Base-by-base conservation (phyloP, 176 grass and related monocot species). In the Oryza glumipatula region DNA sequence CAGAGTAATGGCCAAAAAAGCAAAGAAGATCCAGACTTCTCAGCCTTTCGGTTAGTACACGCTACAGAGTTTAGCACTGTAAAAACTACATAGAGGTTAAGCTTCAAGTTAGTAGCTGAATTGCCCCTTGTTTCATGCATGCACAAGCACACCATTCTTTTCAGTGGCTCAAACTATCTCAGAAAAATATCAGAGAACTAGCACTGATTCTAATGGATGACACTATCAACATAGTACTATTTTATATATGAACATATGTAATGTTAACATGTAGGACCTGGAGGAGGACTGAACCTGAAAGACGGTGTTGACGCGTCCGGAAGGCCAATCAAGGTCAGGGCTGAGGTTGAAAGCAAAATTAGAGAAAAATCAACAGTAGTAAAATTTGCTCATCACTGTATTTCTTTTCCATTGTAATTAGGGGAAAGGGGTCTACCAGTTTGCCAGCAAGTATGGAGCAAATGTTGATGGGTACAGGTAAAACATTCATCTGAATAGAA, bases 351-450 rank as follows among this genome's bases (percentile, higher is more conserved):
- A 51, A 5, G 60, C 7, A 56, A 16, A 88, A 74, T 17, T 24
- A 22, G 4, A 14, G 69, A 41, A 74, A 69, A 69, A 58, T 63
- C 9, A 67, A 3, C 32, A 63, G 36, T 21, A 22, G 52, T 78
- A 13, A 4, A 9, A 23, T 68, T 11, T 8, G 0, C 4, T 30
- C 6, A 7, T 68, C 12, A 79, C 3, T 73, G 44, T 69, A 72
- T 41, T 8, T 24, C 71, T 72, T 81, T 77, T 74, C 45, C 43
- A 71, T 76, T 84, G 60, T 68, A 65, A 88, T 76, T 58, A 92
- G 88, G 93, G 93, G 9, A 95, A 95, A 68, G 90, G 91, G 65
- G 73, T 96, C 64, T 96, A 89, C 64, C 93, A 95, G 85, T 98
- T 90, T 77, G 74, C 49, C 72, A 87, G 79, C 80, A 98, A 98